phyloP scores from a whole-genome alignment of 495 filamentous ascomycete species.

The Xylaria bambusicola region DNA sequence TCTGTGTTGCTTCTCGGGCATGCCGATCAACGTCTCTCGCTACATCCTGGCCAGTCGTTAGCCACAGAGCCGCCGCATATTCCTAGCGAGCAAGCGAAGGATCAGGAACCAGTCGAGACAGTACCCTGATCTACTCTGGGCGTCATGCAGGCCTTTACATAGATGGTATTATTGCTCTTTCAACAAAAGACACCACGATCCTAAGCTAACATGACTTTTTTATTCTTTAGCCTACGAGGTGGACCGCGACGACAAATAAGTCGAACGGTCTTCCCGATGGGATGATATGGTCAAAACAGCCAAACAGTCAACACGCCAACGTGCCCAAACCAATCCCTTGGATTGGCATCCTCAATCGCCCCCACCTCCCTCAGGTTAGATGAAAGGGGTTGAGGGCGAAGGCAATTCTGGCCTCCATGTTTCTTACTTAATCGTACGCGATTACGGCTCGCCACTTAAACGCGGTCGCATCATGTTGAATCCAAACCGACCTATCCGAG shows the following conservation, averaged over 20 bases:
- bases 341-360: neutral
- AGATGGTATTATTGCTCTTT: too few relatives aligned
- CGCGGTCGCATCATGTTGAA: constrained; percentile 4
- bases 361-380: neutral
- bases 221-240: constrained; percentile 1
- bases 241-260: constrained; percentile 5
- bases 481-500: constrained; percentile 13
- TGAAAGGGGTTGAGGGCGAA: neutral
- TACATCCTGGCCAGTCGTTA: constrained; percentile 6
- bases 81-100: constrained; percentile 1
- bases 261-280: constrained; percentile 14
- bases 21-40: constrained; percentile 1
- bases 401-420: constrained; percentile 9
- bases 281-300: too few relatives aligned
- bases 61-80: constrained; percentile 10
- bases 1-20: neutral
- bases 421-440: constrained; percentile 12
- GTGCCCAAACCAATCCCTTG: neutral
- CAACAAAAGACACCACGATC: constrained; percentile 5
- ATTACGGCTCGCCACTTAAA: neutral
- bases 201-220: neutral
- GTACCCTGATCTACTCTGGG: neutral
- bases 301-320: too few relatives aligned
- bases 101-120: constrained; percentile 9
- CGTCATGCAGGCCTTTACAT: neutral